Conservation (phyloP, 2,329 filamentous ascomycete species). For the Paecilomyces fulvus region DNA sequence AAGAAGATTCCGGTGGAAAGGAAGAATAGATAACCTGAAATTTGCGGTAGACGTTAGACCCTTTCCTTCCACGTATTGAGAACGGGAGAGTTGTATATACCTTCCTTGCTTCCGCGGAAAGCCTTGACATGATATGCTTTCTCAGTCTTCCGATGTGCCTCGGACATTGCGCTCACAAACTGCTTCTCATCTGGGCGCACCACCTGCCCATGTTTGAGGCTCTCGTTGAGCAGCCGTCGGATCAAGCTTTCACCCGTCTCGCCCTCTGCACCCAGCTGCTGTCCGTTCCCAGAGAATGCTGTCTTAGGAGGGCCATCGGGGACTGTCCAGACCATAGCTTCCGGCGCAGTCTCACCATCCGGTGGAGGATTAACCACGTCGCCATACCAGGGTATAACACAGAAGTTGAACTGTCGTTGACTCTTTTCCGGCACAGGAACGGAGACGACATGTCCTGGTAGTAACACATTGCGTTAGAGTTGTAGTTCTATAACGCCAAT, state of each 20-base stretch:
- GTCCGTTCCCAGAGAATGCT: constrained; percentile 34
- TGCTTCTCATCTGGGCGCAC: constrained; percentile 48
- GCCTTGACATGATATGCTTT: constrained; percentile 57
- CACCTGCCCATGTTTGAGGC: constrained; percentile 39
- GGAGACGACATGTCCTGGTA: constrained; percentile 48
- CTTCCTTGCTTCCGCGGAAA: constrained; percentile 57
- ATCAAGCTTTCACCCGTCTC: constrained; percentile 39
- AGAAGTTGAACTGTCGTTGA: constrained; percentile 55
- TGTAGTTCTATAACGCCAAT: neutral
- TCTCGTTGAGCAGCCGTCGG: constrained; percentile 40
- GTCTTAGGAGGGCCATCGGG: constrained; percentile 44
- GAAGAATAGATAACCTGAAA: constrained; percentile 54
- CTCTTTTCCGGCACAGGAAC: constrained; percentile 57
- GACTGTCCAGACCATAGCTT: constrained; percentile 54
- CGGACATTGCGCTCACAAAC: constrained; percentile 52
- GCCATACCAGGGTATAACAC: constrained; percentile 47
- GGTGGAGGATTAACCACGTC: constrained; percentile 41
- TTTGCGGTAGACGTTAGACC: constrained; percentile 2
- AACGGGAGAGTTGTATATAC: constrained; percentile 25
- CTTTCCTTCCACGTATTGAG: neutral
- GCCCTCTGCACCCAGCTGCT: constrained; percentile 35
- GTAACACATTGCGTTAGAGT: neutral
- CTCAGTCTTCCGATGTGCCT: constrained; percentile 54
- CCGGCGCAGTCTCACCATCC: constrained; percentile 35
- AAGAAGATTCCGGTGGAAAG: constrained; percentile 53